Evolutionary conservation across 75 land plant genomes (phyloP).

Genomic region (Ceratopteris richardii): DNA sequence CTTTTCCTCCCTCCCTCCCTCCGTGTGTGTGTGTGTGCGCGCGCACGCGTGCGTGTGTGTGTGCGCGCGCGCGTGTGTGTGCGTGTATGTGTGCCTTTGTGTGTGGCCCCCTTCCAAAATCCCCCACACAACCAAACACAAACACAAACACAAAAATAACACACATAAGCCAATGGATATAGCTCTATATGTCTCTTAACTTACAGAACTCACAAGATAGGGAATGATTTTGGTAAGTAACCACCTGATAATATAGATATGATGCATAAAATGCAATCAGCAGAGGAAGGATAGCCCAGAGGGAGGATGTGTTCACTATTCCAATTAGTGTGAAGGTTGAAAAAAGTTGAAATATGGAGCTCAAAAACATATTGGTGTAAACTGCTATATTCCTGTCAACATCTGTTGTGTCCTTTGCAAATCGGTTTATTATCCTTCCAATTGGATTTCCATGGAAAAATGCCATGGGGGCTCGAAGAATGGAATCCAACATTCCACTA

Average conservation of each 20-base stretch:
- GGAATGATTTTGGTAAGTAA: no score
- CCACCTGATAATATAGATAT: constrained; percentile 86
- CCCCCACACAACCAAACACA: no score
- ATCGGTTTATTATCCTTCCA: constrained; percentile 90
- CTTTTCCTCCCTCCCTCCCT: no score
- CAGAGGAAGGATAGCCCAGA: constrained; percentile 98
- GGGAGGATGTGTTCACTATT: constrained; percentile 79
- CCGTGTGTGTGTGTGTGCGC: no score
- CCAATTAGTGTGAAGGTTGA: constrained; percentile 95
- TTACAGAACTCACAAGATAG: no score
- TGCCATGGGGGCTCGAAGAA: constrained; percentile 90
- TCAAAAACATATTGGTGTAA: constrained; percentile 66
- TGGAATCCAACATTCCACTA: constrained; percentile 73
- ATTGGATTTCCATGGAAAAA: constrained; percentile 96
- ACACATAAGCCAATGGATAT: no score
- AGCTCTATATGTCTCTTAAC: no score
- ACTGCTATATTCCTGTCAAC: constrained; percentile 81
- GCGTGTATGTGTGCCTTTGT: no score
- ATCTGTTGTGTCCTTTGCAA: constrained; percentile 93
- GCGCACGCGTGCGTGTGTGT: no score
- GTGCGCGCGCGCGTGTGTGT: no score
- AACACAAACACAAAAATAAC: no score
- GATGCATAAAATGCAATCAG: constrained; percentile 73
- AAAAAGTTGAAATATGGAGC: constrained; percentile 61
- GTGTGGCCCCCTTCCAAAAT: no score